Evolutionary conservation across 148 eudicot genomes (phyloP).

Genomic region (Rhododendron kiyosumense): DNA sequence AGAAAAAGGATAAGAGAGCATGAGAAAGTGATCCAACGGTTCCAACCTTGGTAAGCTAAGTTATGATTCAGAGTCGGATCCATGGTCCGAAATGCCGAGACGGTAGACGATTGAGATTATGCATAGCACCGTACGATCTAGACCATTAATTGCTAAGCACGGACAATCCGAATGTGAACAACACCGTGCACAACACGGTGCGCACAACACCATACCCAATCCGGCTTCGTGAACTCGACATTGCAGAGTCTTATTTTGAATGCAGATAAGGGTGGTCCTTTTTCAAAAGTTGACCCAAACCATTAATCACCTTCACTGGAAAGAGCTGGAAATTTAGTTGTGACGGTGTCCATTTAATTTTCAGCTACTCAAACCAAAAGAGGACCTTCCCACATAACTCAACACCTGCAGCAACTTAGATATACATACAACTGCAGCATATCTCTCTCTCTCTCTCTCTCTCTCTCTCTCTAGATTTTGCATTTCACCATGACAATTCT

Average conservation of each 20-base stretch:
- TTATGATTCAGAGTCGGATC: too few relatives aligned
- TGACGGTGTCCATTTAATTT: conserved; percentile 13
- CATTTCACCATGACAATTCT: conserved; percentile 9
- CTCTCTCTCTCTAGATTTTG: neutral
- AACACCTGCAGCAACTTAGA: neutral
- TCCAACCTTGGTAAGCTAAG: too few relatives aligned
- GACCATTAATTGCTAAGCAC: too few relatives aligned
- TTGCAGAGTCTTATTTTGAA: neutral
- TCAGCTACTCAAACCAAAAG: neutral
- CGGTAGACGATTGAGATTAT: too few relatives aligned
- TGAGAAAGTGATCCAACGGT: too few relatives aligned
- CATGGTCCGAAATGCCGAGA: too few relatives aligned
- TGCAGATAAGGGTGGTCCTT: neutral
- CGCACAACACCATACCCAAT: too few relatives aligned
- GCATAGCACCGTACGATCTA: too few relatives aligned
- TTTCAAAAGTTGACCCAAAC: neutral
- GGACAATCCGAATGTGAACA: too few relatives aligned
- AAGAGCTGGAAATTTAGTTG: conserved; percentile 8
- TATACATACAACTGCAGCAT: neutral
- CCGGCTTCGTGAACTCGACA: too few relatives aligned
- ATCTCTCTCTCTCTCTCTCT: neutral
- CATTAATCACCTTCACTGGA: neutral
- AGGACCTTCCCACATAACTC: neutral
- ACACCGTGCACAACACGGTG: too few relatives aligned
- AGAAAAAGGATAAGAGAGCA: too few relatives aligned